Evolutionary conservation across 805 yeast genomes (phyloP), one percentile per base, ranked within the genome.

Genomic region (Starmerella sp.): DNA sequence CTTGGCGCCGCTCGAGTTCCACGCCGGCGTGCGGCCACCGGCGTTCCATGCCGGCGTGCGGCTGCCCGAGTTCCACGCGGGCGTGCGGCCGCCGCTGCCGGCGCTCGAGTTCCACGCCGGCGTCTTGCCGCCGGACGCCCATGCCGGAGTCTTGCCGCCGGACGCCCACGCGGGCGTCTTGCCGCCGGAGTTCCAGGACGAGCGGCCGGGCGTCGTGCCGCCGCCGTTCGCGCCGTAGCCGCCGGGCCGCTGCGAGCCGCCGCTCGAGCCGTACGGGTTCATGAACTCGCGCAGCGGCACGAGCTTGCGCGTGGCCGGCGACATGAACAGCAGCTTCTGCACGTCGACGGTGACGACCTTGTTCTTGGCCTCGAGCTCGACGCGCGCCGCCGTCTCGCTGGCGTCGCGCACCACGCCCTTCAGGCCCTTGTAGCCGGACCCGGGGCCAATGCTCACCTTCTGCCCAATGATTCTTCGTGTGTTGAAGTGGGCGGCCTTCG

Each of bases 361-460:
- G 66, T 83, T 83, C 62, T 90, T 90, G 31, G 96, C 86, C 69
- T 93, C 97, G 60, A 93, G 77, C 71, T 93, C 98, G 45, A 93
- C 86, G 57, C 97, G 79, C 1, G 97, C 97, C 62, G 78, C 79
- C 13, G 84, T 84, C 59, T 95, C 98, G 63, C 88, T 93, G 9
- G 96, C 88, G 67, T 93, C 97, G 62, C 86, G 84, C 44, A 93
- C 87, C 60, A 87, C 85, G 67, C 98, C 98, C 73, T 84, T 82
- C 62, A 88, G 81, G 47, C 98, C 97, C 72, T 93, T 93, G 69
- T 91, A 88, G 48, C 80, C 81, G 34, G 95, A 93, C n/a, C 96
- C 88, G 65, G 85, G 82, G 39, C 86, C 80, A 49, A 93, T 85
- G 60, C 88, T 80, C 28, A 93, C 96, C 56, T 84, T 84, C 66